A percentile compares a stretch with the other conserved stretches of the same genome.
phyloP scores from a whole-genome alignment of 2,329 filamentous ascomycete genomes.

The Penicillium sp. region DNA sequence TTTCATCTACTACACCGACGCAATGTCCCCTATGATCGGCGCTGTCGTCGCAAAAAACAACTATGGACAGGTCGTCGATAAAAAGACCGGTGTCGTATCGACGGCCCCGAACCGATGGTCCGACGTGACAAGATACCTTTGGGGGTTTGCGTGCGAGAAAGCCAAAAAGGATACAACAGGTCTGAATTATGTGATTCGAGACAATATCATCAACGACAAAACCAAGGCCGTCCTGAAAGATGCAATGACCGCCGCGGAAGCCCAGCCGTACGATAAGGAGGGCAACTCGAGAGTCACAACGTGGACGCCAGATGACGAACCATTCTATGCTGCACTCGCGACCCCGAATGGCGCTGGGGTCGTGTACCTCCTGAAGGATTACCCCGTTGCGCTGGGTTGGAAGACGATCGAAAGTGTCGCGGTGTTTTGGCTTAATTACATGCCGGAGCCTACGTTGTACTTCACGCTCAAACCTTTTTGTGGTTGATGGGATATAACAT shows the following conservation, averaged over 20 bases:
- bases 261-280: no score
- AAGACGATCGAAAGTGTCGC: not conserved
- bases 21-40: not conserved
- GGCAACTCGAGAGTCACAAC: no score
- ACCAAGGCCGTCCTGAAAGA: not conserved
- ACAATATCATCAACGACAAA: not conserved
- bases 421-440: no score
- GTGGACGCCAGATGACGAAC: not conserved
- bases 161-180: not conserved
- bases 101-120: not conserved
- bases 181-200: not conserved
- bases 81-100: not conserved
- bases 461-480: no score
- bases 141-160: not conserved
- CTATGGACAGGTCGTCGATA: not conserved
- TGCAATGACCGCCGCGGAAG: not conserved
- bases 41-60: not conserved
- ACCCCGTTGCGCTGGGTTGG: not conserved
- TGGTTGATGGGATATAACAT: no score
- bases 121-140: not conserved
- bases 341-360: not conserved
- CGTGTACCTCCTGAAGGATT: not conserved
- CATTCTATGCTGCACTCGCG: not conserved
- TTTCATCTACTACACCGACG: not conserved
- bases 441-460: no score